Evolutionary conservation across 1,139 yeast species (phyloP).

Genomic region (Diutina scorzettiae): DNA sequence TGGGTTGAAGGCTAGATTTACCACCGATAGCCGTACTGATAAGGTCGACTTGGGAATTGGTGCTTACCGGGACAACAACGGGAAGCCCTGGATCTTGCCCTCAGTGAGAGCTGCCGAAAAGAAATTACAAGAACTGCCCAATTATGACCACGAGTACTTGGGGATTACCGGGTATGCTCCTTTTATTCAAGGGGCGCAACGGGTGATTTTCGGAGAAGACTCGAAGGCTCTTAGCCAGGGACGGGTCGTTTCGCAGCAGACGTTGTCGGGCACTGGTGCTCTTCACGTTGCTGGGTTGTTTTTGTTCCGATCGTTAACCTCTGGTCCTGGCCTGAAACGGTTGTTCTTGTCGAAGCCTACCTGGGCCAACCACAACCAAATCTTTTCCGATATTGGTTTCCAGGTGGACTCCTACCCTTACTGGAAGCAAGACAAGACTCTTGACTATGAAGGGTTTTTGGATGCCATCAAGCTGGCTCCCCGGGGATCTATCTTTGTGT

Average conservation of each 20-base stretch:
- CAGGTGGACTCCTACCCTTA: slow-evolving; percentile 59
- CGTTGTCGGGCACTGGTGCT: slow-evolving; percentile 94
- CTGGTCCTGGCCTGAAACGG: slow-evolving; percentile 22
- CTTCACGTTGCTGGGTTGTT: slow-evolving; percentile 79
- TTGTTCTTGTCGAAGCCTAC: slow-evolving; percentile 81
- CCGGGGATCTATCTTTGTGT: slow-evolving; percentile 56
- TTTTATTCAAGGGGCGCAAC: slow-evolving; percentile 66
- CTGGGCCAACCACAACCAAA: slow-evolving; percentile 91
- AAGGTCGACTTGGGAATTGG: slow-evolving; percentile 93
- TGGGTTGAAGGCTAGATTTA: slow-evolving; percentile 68
- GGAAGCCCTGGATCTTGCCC: slow-evolving; percentile 91
- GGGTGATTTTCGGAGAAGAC: slow-evolving; percentile 61
- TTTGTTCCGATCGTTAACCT: slow-evolving; percentile 16
- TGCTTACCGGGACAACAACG: slow-evolving; percentile 87
- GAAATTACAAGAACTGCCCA: slow-evolving; percentile 32
- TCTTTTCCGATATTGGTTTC: slow-evolving; percentile 59
- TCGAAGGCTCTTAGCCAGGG: slow-evolving; percentile 37
- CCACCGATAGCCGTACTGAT: slow-evolving; percentile 46
- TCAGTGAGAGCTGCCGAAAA: slow-evolving; percentile 57
- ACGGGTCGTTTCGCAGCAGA: slow-evolving; percentile 66
- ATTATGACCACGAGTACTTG: slow-evolving; percentile 83
- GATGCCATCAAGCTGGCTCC: slow-evolving; percentile 61
- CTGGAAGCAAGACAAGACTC: slow-evolving; percentile 54
- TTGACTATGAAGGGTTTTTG: slow-evolving; percentile 61
- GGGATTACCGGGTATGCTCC: slow-evolving; percentile 69